Evolutionary conservation across 2,329 filamentous ascomycete genomes (phyloP).

Genomic region (Sclerotinia minor): DNA sequence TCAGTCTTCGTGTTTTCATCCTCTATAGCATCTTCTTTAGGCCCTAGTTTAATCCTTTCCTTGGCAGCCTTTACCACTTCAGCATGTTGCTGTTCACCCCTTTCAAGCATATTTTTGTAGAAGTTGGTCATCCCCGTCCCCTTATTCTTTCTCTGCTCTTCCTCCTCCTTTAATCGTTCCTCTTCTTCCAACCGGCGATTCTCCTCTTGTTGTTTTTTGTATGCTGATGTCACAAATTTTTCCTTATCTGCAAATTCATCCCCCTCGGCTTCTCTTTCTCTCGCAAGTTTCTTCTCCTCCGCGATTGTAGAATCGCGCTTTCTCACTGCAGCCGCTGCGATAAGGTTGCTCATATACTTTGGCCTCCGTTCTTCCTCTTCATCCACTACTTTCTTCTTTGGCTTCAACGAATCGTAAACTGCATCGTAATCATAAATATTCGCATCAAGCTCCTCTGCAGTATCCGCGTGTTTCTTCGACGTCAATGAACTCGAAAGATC

Average conservation of each 20-base stretch:
- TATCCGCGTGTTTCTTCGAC: conserved; percentile 62
- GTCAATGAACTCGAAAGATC: conserved; percentile 67
- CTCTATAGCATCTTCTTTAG: conserved; percentile 43
- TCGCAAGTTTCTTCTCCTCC: conserved; percentile 76
- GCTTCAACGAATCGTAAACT: conserved; percentile 75
- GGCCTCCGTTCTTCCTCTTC: conserved; percentile 63
- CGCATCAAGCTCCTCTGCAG: conserved; percentile 66
- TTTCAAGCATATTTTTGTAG: conserved; percentile 71
- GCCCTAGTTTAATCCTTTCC: conserved; percentile 50
- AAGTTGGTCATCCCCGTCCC: conserved; percentile 75
- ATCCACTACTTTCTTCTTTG: conserved; percentile 56
- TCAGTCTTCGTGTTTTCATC: conserved; percentile 54
- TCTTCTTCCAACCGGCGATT: conserved; percentile 69
- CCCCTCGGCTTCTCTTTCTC: conserved; percentile 76
- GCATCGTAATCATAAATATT: conserved; percentile 84
- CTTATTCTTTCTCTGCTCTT: conserved; percentile 63
- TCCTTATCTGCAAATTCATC: conserved; percentile 82
- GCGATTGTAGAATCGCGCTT: conserved; percentile 78
- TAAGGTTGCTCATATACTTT: conserved; percentile 75
- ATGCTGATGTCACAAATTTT: conserved; percentile 81
- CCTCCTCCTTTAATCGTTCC: conserved; percentile 65
- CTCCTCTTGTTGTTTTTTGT: conserved; percentile 79
- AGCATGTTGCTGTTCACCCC: conserved; percentile 68
- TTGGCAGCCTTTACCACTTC: conserved; percentile 69
- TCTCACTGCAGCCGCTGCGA: conserved; percentile 71